Percentiles rank a stretch among this genome's conserved stretches.
Conservation (phyloP, 345 rosid species). For the Carallia brachiata region DNA sequence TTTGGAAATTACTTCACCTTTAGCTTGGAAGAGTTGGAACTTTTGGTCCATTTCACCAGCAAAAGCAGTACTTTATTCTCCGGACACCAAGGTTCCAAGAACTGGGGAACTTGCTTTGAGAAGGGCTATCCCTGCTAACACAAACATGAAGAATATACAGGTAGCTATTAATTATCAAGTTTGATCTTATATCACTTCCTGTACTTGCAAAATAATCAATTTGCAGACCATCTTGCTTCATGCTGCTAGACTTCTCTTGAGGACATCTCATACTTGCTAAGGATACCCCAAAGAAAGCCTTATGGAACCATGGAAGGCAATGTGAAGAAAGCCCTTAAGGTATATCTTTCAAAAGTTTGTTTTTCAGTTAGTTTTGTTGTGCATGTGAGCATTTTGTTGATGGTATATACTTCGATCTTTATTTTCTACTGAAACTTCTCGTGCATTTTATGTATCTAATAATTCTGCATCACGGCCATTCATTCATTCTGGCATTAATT, state of each 20-base stretch:
- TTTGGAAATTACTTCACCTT: slow-evolving; percentile 64
- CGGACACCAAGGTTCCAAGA: slow-evolving; percentile 87
- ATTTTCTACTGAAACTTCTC: neutral
- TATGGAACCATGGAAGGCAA: slow-evolving; percentile 94
- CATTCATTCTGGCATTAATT: too few relatives aligned
- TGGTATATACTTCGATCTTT: neutral
- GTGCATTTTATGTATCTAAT: neutral
- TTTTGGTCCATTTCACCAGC: slow-evolving; percentile 50
- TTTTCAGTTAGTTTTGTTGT: neutral
- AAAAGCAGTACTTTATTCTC: slow-evolving; percentile 78
- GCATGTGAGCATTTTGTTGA: neutral
- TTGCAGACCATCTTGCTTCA: slow-evolving; percentile 14
- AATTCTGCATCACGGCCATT: neutral
- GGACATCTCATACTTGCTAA: slow-evolving; percentile 82
- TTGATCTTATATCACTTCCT: neutral
- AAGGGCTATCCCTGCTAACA: slow-evolving; percentile 84
- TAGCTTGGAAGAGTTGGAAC: slow-evolving; percentile 54
- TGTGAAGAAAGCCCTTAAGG: slow-evolving; percentile 92
- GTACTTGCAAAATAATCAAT: slow-evolving; percentile 9
- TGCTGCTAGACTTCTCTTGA: slow-evolving; percentile 69
- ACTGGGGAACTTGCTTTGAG: slow-evolving; percentile 94
- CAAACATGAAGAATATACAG: slow-evolving; percentile 85
- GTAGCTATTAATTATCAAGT: slow-evolving; percentile 29
- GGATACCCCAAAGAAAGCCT: slow-evolving; percentile 96
- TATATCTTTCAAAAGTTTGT: slow-evolving; percentile 14